Evolutionary conservation across 75 land plant species (phyloP).

Genomic region (Sequoia sempervirens): DNA sequence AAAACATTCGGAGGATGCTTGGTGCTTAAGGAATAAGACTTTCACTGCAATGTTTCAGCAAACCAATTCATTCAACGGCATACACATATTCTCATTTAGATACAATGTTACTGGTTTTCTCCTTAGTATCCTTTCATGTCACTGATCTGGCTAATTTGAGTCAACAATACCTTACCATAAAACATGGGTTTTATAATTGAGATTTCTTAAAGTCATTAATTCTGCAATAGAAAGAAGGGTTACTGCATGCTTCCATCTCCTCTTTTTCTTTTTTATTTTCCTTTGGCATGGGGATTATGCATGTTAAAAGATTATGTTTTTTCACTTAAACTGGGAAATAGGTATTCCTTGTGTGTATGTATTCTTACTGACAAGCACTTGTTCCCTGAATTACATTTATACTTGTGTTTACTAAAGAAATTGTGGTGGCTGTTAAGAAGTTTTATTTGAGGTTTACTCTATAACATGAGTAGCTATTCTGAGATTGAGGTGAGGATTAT

Average conservation of each 20-base stretch:
- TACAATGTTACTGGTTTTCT: not conserved
- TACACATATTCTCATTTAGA: not conserved
- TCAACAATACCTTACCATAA: not conserved
- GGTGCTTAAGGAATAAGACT: not conserved
- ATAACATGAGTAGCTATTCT: not conserved
- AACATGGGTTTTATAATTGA: not conserved
- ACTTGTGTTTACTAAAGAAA: not conserved
- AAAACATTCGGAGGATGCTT: not conserved
- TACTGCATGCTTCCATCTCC: not conserved
- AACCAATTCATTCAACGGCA: not conserved
- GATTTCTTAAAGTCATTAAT: not conserved
- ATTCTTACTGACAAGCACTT: not conserved
- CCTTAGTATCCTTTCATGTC: not conserved
- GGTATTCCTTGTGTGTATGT: not conserved
- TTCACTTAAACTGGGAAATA: not conserved
- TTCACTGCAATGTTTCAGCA: not conserved
- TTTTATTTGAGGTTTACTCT: not conserved
- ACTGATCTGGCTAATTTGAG: not conserved
- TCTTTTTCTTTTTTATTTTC: not conserved
- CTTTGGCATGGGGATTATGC: not conserved
- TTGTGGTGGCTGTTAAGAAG: not conserved
- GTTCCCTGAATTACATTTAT: not conserved
- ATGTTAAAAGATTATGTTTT: not conserved
- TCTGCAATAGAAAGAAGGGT: not conserved
- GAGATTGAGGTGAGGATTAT: not conserved